These are phyloP conservation scores for Hyphopichia pseudoburtonii DNA, from an alignment of 1,139 yeast species.

Conservation along the genomic window DNA sequence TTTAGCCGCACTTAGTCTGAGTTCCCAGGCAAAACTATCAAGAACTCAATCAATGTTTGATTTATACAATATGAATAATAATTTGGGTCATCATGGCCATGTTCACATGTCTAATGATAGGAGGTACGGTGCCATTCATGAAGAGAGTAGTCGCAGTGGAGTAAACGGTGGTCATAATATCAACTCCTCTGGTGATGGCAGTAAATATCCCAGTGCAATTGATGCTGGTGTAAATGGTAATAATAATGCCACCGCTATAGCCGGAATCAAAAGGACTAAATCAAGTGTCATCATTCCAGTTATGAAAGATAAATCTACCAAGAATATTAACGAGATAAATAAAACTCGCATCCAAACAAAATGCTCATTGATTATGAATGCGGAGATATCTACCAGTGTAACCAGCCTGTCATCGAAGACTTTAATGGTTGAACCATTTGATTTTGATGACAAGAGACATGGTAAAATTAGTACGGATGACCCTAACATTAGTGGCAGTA, in stretches of 20 bases:
- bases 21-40: conserved; percentile 24
- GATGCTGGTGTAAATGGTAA: background rate
- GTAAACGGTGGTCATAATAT: background rate
- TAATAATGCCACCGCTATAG: conserved; percentile 5
- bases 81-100: background rate
- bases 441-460: too few relatives aligned
- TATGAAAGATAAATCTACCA: conserved; percentile 16
- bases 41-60: conserved; percentile 43
- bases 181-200: too few relatives aligned
- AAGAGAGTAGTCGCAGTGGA: background rate
- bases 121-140: background rate
- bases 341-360: conserved; percentile 22
- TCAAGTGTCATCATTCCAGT: conserved; percentile 26
- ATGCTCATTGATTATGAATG: conserved; percentile 30
- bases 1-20: conserved; percentile 2
- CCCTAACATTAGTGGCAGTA: background rate
- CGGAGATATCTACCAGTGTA: conserved; percentile 2
- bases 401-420: conserved; percentile 3
- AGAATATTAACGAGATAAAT: conserved; percentile 24
- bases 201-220: background rate
- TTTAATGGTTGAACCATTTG: conserved; percentile 7
- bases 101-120: conserved; percentile 2
- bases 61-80: conserved; percentile 19
- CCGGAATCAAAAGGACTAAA: conserved; percentile 27
- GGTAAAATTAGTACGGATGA: background rate